A percentile compares a stretch with the other conserved stretches of the same genome.
phyloP scores from a whole-genome alignment of 2,329 filamentous ascomycete species.

The Dendrostoma leiphaemia region DNA sequence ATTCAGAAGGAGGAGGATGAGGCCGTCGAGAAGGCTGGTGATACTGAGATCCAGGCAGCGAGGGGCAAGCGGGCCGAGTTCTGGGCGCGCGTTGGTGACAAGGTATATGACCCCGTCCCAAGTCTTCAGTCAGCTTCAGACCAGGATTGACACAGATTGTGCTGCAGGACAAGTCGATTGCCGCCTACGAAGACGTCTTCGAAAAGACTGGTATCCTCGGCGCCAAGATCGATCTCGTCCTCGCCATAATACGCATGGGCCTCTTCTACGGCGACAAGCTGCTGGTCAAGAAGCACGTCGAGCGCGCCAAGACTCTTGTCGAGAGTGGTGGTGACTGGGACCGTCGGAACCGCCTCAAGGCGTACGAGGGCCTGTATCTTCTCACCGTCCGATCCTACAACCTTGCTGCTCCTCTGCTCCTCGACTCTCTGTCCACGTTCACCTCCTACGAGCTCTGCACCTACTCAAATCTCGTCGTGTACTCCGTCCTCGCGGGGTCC shows the following conservation, averaged over 20 bases:
- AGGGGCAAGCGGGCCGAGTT: slow-evolving; percentile 95
- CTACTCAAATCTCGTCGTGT: slow-evolving; percentile 91
- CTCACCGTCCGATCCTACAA: slow-evolving; percentile 91
- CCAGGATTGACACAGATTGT: too few relatives aligned
- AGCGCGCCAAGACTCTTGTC: slow-evolving; percentile 84
- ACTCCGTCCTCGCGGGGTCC: slow-evolving; percentile 91
- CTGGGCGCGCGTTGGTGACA: slow-evolving; percentile 93
- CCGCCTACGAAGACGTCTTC: slow-evolving; percentile 87
- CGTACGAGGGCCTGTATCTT: slow-evolving; percentile 92
- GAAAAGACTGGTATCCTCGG: slow-evolving; percentile 97
- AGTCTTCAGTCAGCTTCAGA: too few relatives aligned
- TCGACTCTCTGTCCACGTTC: slow-evolving; percentile 96
- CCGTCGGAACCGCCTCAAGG: slow-evolving; percentile 95
- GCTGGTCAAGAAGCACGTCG: slow-evolving; percentile 90
- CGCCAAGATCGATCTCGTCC: slow-evolving; percentile 94
- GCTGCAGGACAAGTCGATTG: slow-evolving; percentile 94
- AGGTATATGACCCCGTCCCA: slow-evolving; percentile 63
- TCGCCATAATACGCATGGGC: slow-evolving; percentile 92
- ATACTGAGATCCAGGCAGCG: slow-evolving; percentile 90
- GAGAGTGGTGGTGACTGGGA: slow-evolving; percentile 98
- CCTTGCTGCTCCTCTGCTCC: slow-evolving; percentile 83
- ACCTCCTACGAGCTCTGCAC: slow-evolving; percentile 98
- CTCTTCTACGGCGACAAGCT: slow-evolving; percentile 94
- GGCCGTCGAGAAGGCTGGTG: slow-evolving; percentile 91
- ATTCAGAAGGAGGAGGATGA: slow-evolving; percentile 89